phyloP scores from a whole-genome alignment of 139 green algal genomes.

The Gonium pectorale region DNA sequence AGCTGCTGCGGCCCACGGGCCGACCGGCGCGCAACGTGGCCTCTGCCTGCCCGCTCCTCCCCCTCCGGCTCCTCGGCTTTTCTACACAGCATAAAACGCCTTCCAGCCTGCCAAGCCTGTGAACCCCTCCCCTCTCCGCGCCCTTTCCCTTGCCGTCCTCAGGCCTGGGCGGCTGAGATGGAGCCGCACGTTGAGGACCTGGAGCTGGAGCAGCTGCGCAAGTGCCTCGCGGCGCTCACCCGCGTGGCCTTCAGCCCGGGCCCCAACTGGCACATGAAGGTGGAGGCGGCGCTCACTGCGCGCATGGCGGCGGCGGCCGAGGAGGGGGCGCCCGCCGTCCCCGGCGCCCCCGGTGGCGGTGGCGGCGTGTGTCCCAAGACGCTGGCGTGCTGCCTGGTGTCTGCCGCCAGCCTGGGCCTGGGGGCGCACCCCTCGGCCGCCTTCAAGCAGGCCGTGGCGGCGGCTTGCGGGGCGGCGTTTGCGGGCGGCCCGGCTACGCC shows the following conservation, averaged over 20 bases:
- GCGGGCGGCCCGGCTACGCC: not conserved
- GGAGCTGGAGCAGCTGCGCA: slow-evolving; percentile 33
- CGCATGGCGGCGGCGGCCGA: not conserved
- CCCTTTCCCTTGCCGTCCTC: too few species aligned
- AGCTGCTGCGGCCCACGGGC: too few species aligned
- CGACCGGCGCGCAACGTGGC: too few species aligned
- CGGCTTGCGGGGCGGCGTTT: not conserved
- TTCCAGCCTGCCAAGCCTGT: too few species aligned
- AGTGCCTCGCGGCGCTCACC: slow-evolving; percentile 13
- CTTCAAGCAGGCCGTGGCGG: not conserved
- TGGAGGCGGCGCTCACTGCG: not conserved
- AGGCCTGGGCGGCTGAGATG: slow-evolving; percentile 21
- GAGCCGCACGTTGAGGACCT: not conserved
- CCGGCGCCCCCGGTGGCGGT: too few species aligned
- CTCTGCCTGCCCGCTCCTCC: too few species aligned
- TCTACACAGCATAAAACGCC: too few species aligned
- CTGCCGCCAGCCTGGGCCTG: slow-evolving; percentile 19
- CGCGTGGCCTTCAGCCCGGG: slow-evolving; percentile 4
- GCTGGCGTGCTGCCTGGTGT: slow-evolving; percentile 35
- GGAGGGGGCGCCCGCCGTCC: not conserved
- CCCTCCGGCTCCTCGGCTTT: too few species aligned
- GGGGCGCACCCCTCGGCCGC: not conserved
- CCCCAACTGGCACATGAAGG: not conserved
- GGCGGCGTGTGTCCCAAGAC: slow-evolving; percentile 6
- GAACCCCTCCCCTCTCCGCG: too few species aligned